Evolutionary conservation across 257 asterid genomes (phyloP).

Genomic region (Eustoma russellianum): DNA sequence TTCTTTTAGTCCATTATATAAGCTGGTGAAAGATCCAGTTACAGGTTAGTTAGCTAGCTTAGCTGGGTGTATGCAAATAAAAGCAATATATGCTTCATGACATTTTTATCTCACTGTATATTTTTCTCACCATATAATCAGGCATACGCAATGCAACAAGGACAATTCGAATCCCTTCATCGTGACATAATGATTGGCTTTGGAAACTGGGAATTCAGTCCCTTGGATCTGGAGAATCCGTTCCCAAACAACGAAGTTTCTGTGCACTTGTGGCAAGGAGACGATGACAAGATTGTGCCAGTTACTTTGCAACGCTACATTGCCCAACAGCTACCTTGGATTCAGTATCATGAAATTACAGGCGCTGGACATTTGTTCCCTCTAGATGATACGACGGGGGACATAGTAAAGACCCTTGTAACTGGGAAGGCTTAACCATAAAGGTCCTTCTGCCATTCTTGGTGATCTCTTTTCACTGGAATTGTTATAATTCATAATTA

Average conservation of each 20-base stretch:
- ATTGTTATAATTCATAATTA: no score
- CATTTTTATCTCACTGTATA: neutral
- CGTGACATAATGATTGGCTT: slow-evolving; percentile 64
- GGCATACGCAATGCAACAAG: slow-evolving; percentile 58
- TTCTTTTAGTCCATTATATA: no score
- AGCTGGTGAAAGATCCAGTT: no score
- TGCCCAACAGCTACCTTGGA: slow-evolving; percentile 62
- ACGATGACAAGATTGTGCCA: slow-evolving; percentile 57
- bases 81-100: no score
- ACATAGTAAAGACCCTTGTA: slow-evolving; percentile 42
- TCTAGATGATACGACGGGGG: slow-evolving; percentile 46
- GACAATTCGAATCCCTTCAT: slow-evolving; percentile 59
- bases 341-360: slow-evolving; percentile 64
- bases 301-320: slow-evolving; percentile 57
- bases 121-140: slow-evolving; percentile 12
- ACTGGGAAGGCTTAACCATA: slow-evolving; percentile 11
- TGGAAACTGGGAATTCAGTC: slow-evolving; percentile 83
- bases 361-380: slow-evolving; percentile 74
- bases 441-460: no score
- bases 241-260: slow-evolving; percentile 46
- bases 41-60: no score
- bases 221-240: slow-evolving; percentile 53
- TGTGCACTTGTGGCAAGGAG: slow-evolving; percentile 87
- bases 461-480: no score
- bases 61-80: no score